A percentile compares a stretch with the other conserved stretches of the same genome.
Conservation (phyloP, 169 alveolate genomes). For the Fabrea salina region DNA sequence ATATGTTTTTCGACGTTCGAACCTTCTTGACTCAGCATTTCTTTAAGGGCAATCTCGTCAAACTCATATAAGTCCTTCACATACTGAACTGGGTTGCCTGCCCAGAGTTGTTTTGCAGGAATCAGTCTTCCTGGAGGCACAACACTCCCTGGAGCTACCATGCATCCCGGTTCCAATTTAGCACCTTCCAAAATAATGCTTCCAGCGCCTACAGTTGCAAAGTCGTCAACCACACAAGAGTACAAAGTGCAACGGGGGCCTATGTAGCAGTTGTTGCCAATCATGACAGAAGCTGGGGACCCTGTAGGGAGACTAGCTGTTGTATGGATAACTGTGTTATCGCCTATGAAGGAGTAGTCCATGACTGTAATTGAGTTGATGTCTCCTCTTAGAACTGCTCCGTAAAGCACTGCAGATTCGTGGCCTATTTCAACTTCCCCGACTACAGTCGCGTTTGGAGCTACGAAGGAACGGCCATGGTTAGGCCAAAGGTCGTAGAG, state of each 20-base stretch:
- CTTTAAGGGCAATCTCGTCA: conserved; percentile 8
- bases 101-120: conserved; percentile 80
- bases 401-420: conserved; percentile 58
- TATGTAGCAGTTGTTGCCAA: conserved; percentile 64
- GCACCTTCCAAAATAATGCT: conserved; percentile 74
- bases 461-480: conserved; percentile 52
- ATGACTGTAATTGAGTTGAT: conserved; percentile 57
- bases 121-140: conserved; percentile 83
- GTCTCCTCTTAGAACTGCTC: conserved; percentile 74
- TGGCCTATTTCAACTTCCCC: conserved; percentile 67
- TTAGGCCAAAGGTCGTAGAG: conserved; percentile 66
- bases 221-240: conserved; percentile 69
- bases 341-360: conserved; percentile 61
- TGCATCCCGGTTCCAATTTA: conserved; percentile 66
- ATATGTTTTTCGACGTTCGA: neutral
- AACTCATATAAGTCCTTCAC: conserved; percentile 43
- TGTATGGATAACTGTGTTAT: conserved; percentile 60
- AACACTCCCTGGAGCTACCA: conserved; percentile 64
- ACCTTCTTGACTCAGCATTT: neutral
- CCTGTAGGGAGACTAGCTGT: conserved; percentile 70
- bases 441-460: conserved; percentile 69
- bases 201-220: conserved; percentile 61
- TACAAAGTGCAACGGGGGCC: conserved; percentile 58
- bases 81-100: conserved; percentile 72
- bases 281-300: conserved; percentile 51